Base-by-base conservation (phyloP, 2,329 filamentous ascomycete genomes). In the Paecilomyces fulvus region DNA sequence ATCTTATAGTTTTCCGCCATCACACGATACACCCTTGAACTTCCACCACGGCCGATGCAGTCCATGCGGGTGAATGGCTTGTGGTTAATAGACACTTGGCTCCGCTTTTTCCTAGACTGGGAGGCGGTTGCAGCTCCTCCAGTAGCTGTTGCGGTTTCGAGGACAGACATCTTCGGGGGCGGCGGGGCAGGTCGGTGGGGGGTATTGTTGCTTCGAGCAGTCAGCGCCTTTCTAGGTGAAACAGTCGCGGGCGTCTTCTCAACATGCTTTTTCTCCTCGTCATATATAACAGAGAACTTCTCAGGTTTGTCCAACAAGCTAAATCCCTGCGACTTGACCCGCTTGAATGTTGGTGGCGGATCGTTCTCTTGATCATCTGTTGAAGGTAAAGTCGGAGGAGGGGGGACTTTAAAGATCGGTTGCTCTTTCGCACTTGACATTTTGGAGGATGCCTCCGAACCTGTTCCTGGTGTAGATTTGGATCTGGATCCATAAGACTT, bases 1-100 rank as follows among this genome's bases (percentile, higher is more conserved):
- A 96, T 90, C 70, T 92, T 95, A 67, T 90, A 92, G 67, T 96
- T 97, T 71, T 99, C 94, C 0, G 94, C 92, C 79, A 95, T 95
- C 31, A 99, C 94, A 50, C 91, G 87, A 72, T 96, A 99, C 1
- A 99, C 94, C 67, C 95, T 92, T 52, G 88, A 92, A 63, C 90
- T 96, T 30, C 94, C 94, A 60, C 94, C 94, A 57, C 92, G 87
- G 9, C 94, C 94, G 62, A 99, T 86, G 63, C 88, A 90, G 70
- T 96, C 92, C 60, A 97, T 83, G 51, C 92, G 83, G 21, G 91
- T 94, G 68, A 95, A 99, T 33, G 86, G 83, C 68, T 95, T 95
- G 59, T 90, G 90, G 67, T 99, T 99, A 59, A 99, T 86, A 51
- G 87, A 86, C 57, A 97, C 82, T 57, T 92, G 87, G 60, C 90